Percentiles rank a stretch among this genome's conserved stretches.
phyloP scores from a whole-genome alignment of 805 yeast species.

The Yamadazyma endophytica region DNA sequence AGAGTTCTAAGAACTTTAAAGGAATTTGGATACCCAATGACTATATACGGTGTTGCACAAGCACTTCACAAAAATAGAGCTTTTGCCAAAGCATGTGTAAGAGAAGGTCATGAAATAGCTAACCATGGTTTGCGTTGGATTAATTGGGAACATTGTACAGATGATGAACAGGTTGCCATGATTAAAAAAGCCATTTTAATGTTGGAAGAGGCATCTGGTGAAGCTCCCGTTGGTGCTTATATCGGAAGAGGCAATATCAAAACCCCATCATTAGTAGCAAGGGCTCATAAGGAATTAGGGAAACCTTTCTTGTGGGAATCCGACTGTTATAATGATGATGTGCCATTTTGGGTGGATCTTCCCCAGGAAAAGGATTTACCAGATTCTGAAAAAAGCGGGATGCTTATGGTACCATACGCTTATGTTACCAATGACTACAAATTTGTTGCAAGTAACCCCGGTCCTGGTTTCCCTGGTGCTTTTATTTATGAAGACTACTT shows the following conservation, averaged over 20 bases:
- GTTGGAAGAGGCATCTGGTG: constrained; percentile 26
- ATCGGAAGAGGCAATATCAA: constrained; percentile 28
- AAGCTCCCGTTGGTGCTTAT: constrained; percentile 33
- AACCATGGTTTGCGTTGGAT: constrained; percentile 36
- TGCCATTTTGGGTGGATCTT: constrained; percentile 31
- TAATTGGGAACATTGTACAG: constrained; percentile 20
- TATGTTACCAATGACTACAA: constrained; percentile 25
- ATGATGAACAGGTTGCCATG: constrained; percentile 27
- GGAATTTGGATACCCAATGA: constrained; percentile 25
- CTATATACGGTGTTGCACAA: constrained; percentile 35
- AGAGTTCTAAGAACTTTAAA: constrained; percentile 28
- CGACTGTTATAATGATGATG: constrained; percentile 32
- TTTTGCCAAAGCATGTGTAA: constrained; percentile 28
- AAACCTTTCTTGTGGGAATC: constrained; percentile 27
- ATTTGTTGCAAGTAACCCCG: constrained; percentile 11
- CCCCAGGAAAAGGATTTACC: constrained; percentile 14
- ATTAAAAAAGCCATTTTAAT: constrained; percentile 23
- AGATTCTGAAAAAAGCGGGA: constrained; percentile 17
- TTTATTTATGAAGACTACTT: constrained; percentile 9
- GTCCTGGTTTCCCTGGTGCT: constrained; percentile 11
- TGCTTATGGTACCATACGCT: constrained; percentile 25
- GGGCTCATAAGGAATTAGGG: constrained; percentile 27
- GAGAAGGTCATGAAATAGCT: constrained; percentile 36
- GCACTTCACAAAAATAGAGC: constrained; percentile 29
- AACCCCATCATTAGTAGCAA: constrained; percentile 27